Base-by-base conservation (phyloP, 352 stramenopile species). In the Phytophthora megakarya region DNA sequence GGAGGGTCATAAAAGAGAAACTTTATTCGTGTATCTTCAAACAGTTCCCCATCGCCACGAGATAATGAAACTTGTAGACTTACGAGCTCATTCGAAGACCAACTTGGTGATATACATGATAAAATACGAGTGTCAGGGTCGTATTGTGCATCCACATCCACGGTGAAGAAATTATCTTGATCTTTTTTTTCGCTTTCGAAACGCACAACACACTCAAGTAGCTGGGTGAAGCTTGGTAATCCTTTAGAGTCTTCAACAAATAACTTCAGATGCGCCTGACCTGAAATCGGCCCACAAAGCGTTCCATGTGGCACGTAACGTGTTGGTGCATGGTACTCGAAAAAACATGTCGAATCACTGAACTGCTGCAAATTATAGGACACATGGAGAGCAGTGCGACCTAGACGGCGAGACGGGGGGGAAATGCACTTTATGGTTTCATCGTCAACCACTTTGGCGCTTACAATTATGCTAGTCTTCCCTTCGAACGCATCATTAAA, bases 321-420 rank as follows among this genome's bases (percentile, higher is more conserved):
- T 1, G 80, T 86, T 13, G n/a, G 46, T 12, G 66, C 53, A 43
- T 92, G 83, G 47, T 89, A 92, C 55, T 92, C 83, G 18, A 90
- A 92, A 49, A 72, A 88, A 43, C 79, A 86, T 1, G 68, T 81
- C 3, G 83, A 87, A 44, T 86, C 72, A 2, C 76, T 86, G 66
- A 78, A 92, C 65, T 92, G 75, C 55, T 90, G 81, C 0, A 89
- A 57, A 43, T 92, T 92, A 63, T 92, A 92, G 8, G 81, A 87
- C 3, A 90, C 67, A 32, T 89, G 70, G 10, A 92, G 67, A 1
- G 50, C 61, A 3, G 80, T 77, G 1, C 78, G 71, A 2, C 80
- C 79, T 0, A 77, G 32, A 18, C 70, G 59, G 0, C 53, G 62
- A 2, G 69, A 72, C 1, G 67, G 61, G 9, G 83, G 83, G 8